A percentile compares a stretch with the other conserved stretches of the same genome.
These are phyloP conservation scores for Macrocystidia cucumis DNA, from an alignment of 1,284 basidiomycete genomes.

Conservation along the genomic window DNA sequence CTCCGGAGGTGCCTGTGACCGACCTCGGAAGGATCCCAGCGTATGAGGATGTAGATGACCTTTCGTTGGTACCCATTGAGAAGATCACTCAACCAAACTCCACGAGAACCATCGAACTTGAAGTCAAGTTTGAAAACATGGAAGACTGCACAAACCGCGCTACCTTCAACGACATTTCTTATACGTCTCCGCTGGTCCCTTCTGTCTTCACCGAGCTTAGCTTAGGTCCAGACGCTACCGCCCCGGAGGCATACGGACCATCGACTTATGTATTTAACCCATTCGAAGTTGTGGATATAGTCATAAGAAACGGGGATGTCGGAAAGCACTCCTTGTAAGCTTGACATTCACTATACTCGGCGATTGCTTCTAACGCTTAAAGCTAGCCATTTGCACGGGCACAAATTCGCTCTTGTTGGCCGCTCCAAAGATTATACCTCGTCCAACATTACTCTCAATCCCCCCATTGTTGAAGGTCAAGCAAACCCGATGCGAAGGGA, in stretches of 20 bases:
- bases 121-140: constrained; percentile 64
- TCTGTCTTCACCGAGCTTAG: constrained; percentile 69
- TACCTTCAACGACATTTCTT: constrained; percentile 68
- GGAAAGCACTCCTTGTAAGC: constrained; percentile 78
- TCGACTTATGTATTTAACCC: constrained; percentile 70
- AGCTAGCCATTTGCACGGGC: constrained; percentile 77
- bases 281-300: constrained; percentile 72
- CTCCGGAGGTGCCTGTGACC: constrained; percentile 35
- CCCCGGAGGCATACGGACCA: constrained; percentile 70
- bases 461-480: constrained; percentile 68
- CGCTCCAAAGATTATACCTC: constrained; percentile 72
- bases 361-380: too few relatives aligned
- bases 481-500: constrained; percentile 84
- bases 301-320: constrained; percentile 73
- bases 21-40: constrained; percentile 40
- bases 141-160: constrained; percentile 74
- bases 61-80: constrained; percentile 48
- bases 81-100: constrained; percentile 34
- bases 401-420: constrained; percentile 75
- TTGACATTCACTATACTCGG: neutral
- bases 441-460: constrained; percentile 73
- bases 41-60: constrained; percentile 57
- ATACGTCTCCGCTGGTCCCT: constrained; percentile 64
- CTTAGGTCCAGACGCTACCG: constrained; percentile 70
- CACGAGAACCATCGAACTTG: constrained; percentile 49